Conservation (phyloP, 768 basidiomycete species). For the Lactarius pseudohatsudake region DNA sequence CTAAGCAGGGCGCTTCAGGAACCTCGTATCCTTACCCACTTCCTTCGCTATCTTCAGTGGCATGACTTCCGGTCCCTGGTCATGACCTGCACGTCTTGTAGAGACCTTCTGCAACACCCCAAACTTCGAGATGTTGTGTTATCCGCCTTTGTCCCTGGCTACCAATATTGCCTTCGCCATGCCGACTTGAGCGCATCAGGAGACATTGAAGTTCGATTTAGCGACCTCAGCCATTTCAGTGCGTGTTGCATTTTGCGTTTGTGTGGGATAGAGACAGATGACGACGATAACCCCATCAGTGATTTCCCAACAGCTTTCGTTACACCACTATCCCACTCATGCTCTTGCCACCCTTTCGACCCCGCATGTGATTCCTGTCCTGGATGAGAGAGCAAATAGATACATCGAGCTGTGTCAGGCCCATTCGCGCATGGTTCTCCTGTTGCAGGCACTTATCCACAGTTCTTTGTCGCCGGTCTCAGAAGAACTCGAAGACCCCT, state of each 20-base stretch:
- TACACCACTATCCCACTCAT: conserved; percentile 72
- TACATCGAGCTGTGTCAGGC: conserved; percentile 54
- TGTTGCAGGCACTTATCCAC: conserved; percentile 71
- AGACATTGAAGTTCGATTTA: conserved; percentile 52
- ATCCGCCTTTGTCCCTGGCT: conserved; percentile 59
- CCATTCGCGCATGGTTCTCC: conserved; percentile 73
- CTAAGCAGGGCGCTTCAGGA: conserved; percentile 36
- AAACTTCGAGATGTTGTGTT: conserved; percentile 43
- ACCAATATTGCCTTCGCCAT: conserved; percentile 43
- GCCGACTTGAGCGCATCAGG: conserved; percentile 44
- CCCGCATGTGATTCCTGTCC: conserved; percentile 34
- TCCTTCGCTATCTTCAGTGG: conserved; percentile 40
- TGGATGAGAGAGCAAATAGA: conserved; percentile 39
- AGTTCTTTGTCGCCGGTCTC: conserved; percentile 47
- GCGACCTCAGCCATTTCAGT: conserved; percentile 67
- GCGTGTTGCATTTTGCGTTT: conserved; percentile 37
- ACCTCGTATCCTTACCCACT: conserved; percentile 37
- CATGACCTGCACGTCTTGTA: conserved; percentile 38
- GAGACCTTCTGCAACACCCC: conserved; percentile 36
- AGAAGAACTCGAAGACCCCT: conserved; percentile 37
- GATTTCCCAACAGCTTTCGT: conserved; percentile 59
- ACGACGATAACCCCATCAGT: conserved; percentile 41
- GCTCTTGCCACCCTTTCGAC: conserved; percentile 55
- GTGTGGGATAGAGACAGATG: neutral
- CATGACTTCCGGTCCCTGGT: conserved; percentile 43